Evolutionary conservation across 2,329 filamentous ascomycete species (phyloP).

Genomic region (Endoconidiophora laricicola): DNA sequence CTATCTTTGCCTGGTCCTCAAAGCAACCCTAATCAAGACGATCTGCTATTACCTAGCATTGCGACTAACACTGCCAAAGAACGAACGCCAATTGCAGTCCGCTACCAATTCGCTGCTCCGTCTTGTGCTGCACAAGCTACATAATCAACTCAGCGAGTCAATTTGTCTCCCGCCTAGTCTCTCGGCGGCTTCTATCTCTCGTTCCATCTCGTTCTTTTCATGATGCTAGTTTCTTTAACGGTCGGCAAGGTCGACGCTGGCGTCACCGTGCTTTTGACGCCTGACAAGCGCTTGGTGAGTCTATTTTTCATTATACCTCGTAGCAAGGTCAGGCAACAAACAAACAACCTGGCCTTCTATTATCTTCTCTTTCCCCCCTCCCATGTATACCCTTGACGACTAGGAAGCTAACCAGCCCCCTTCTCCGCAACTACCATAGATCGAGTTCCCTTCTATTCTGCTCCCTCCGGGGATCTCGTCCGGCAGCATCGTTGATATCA

Average conservation of each 20-base stretch:
- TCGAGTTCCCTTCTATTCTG: constrained; percentile 96
- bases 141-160: too few relatives aligned
- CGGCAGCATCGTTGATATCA: constrained; percentile 95
- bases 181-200: background rate
- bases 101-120: too few relatives aligned
- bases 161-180: too few relatives aligned
- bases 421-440: constrained; percentile 35
- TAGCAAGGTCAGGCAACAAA: background rate
- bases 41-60: too few relatives aligned
- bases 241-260: constrained; percentile 99
- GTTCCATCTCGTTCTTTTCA: background rate
- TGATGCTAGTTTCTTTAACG: constrained; percentile 90
- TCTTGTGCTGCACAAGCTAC: too few relatives aligned
- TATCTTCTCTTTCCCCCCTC: background rate
- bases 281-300: constrained; percentile 87
- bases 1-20: too few relatives aligned
- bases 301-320: background rate
- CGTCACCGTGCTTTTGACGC: constrained; percentile 88
- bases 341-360: background rate
- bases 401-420: constrained; percentile 12
- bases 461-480: constrained; percentile 89
- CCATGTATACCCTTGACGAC: background rate
- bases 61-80: too few relatives aligned
- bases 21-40: too few relatives aligned
- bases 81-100: too few relatives aligned